Base-by-base conservation (phyloP, 768 basidiomycete genomes). In the Lepiota brunneoincarnata region DNA sequence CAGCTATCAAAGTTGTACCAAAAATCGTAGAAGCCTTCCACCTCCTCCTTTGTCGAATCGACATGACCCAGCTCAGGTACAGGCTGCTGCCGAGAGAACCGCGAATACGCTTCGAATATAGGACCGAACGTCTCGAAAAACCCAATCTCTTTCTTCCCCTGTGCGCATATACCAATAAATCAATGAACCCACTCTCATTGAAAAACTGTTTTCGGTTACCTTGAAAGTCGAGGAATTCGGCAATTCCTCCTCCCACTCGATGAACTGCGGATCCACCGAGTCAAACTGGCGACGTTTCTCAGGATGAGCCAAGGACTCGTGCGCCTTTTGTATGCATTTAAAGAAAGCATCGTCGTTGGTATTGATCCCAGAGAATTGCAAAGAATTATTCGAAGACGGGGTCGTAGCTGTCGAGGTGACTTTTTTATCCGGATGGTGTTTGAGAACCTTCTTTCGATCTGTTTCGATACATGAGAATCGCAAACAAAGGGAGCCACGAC, bases 1-100 rank as follows among this genome's bases (percentile, higher is more conserved):
- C 96, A 99, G 61, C 89, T 91, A 71, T 98, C 96, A 72, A 99
- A 96, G 80, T 95, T 96, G 80, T 99, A 98, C 93, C 94, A 99
- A 72, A 96, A 97, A 70, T 98, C 90, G 77, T 99, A 99, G 79
- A 99, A 98, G 5, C 73, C 79, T 68, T 96, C 91, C 50, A 98
- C 95, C 52, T 83, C 81, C 59, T 82, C 80, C 71, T 97, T 96
- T 54, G 84, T 68, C 18, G 87, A 82, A 41, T 89, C 79, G 56
- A 79, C 70, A 24, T 70, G 70, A 9, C 95, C 96, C 23, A 99
- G 81, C 55, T 77, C 69, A 5, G 93, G 95, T 6, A 93, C 92
- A 11, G 94, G 93, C 67, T 89, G 81, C 50, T 67, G 75, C 61
- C 85, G 86, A 61, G 93, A 94, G 81, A 99, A 99, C 34, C 95